Percentiles rank a stretch among this genome's conserved stretches.
phyloP scores from a whole-genome alignment of 257 asterid genomes.

The Schizonepeta tenuifolia region DNA sequence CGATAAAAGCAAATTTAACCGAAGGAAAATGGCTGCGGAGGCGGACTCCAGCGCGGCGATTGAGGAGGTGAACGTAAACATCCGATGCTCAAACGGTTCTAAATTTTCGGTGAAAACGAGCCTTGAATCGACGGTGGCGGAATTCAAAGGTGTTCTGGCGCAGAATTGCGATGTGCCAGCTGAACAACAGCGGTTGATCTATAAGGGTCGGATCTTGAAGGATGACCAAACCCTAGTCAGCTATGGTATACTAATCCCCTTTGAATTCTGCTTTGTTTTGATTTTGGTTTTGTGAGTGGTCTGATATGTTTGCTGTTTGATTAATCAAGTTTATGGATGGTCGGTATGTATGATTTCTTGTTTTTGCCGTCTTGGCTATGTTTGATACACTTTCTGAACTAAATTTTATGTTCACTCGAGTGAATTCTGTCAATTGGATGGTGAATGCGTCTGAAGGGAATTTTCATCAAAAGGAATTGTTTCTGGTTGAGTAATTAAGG shows the following conservation, averaged over 20 bases:
- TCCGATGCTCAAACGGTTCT: slow-evolving; percentile 66
- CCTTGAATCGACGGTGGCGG: slow-evolving; percentile 59
- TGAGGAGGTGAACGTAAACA: slow-evolving; percentile 59
- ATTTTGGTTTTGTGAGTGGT: not conserved
- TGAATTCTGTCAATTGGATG: slow-evolving; percentile 13
- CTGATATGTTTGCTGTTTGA: slow-evolving; percentile 11
- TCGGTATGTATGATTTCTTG: slow-evolving; percentile 20
- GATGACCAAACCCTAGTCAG: slow-evolving; percentile 72
- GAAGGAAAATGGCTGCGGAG: slow-evolving; percentile 47
- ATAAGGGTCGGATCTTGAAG: slow-evolving; percentile 75
- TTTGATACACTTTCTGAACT: slow-evolving; percentile 19
- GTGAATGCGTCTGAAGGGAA: not conserved
- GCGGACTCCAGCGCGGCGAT: slow-evolving; percentile 50
- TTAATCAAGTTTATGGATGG: slow-evolving; percentile 8
- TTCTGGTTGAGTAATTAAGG: slow-evolving; percentile 3
- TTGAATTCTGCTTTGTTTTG: not conserved
- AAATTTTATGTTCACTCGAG: not conserved
- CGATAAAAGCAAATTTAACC: not conserved
- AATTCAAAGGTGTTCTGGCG: slow-evolving; percentile 58
- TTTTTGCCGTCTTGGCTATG: slow-evolving; percentile 1
- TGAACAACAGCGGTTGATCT: slow-evolving; percentile 71
- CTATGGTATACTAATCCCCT: slow-evolving; percentile 47
- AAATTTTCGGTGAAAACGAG: slow-evolving; percentile 58
- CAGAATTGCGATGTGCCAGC: slow-evolving; percentile 70
- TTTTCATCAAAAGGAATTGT: not conserved